These are phyloP conservation scores for Quercus tomentella DNA, from an alignment of 331 rosid species.

Conservation along the genomic window DNA sequence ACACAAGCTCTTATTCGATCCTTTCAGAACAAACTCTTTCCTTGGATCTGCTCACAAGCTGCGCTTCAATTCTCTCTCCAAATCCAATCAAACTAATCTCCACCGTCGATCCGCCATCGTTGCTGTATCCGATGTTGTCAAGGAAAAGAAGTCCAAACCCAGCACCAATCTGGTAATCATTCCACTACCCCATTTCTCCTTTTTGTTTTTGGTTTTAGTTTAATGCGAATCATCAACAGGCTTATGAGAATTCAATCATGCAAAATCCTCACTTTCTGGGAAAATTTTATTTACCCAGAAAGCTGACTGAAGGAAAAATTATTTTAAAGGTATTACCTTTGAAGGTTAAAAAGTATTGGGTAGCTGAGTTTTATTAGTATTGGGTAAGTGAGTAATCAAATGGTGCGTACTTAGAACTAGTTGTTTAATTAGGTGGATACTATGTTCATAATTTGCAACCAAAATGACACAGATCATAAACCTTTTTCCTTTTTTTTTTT, in stretches of 20 bases:
- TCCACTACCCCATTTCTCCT: background rate
- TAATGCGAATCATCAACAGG: background rate
- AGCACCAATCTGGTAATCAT: slow-evolving; percentile 56
- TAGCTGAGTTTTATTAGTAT: background rate
- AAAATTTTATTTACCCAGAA: background rate
- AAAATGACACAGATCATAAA: background rate
- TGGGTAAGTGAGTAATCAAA: slow-evolving; percentile 18
- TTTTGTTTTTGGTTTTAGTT: background rate
- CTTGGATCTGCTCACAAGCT: slow-evolving; percentile 67
- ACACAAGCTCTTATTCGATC: slow-evolving; percentile 31
- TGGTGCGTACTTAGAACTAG: background rate
- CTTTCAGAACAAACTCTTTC: slow-evolving; percentile 47
- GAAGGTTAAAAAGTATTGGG: background rate
- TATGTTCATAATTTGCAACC: slow-evolving; percentile 8
- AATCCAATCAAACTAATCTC: slow-evolving; percentile 11
- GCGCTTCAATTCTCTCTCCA: slow-evolving; percentile 38
- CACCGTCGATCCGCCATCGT: slow-evolving; percentile 48
- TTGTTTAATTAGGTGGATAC: background rate
- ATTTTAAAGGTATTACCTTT: background rate
- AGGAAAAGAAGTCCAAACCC: slow-evolving; percentile 48
- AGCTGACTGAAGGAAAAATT: background rate
- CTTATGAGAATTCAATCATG: background rate
- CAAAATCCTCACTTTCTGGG: background rate
- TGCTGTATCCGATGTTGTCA: slow-evolving; percentile 67
- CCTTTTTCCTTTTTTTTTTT: background rate